These are phyloP conservation scores for Clathrus columnatus DNA, from an alignment of 768 basidiomycete species.

Conservation along the genomic window DNA sequence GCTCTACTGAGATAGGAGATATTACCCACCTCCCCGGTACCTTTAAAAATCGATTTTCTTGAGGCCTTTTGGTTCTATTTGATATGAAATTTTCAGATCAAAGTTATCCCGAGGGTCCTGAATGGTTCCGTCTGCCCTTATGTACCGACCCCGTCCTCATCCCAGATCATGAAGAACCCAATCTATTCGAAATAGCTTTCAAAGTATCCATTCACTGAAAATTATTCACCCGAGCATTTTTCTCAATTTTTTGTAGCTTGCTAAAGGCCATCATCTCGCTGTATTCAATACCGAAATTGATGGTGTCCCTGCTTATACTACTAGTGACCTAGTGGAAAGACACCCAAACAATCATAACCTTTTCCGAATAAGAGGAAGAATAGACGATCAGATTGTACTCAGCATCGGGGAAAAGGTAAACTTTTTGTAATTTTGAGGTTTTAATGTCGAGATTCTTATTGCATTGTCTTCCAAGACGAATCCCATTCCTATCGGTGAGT, in stretches of 20 bases:
- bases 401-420: slow-evolving; percentile 35
- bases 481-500: slow-evolving; percentile 23
- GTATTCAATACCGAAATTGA: slow-evolving; percentile 1
- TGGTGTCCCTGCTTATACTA: slow-evolving; percentile 3
- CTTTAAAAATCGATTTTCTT: background rate
- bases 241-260: background rate
- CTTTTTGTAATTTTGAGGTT: background rate
- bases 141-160: slow-evolving; percentile 20
- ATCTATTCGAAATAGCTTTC: slow-evolving; percentile 28
- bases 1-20: slow-evolving; percentile 3
- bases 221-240: background rate
- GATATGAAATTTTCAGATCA: background rate
- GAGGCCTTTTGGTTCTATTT: background rate
- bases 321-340: slow-evolving; percentile 25
- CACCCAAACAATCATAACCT: slow-evolving; percentile 26
- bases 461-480: slow-evolving; percentile 17
- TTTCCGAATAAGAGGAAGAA: slow-evolving; percentile 29
- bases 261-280: background rate
- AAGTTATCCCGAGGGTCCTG: slow-evolving; percentile 22
- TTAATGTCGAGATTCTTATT: background rate
- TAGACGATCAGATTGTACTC: slow-evolving; percentile 35
- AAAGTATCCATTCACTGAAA: slow-evolving; percentile 22
- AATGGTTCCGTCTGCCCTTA: slow-evolving; percentile 25
- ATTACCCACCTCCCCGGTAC: background rate
- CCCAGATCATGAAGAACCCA: slow-evolving; percentile 24